A percentile compares a stretch with the other conserved stretches of the same genome.
These are phyloP conservation scores for Diversispora eburnea DNA, from an alignment of 192 early-diverging fungal genomes.

Conservation along the genomic window DNA sequence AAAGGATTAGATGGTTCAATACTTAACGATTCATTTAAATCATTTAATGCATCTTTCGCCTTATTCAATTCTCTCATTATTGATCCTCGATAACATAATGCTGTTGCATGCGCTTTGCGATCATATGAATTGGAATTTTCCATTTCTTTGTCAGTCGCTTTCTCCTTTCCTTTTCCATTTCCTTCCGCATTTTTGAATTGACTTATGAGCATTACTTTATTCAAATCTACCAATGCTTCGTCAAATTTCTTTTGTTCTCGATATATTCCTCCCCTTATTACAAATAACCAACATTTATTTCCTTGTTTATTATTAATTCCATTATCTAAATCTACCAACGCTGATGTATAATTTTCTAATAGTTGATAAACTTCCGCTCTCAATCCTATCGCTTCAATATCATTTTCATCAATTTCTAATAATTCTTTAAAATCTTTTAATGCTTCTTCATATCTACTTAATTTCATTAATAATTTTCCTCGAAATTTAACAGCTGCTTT, in stretches of 20 bases:
- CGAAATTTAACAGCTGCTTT: not conserved
- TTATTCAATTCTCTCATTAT: not conserved
- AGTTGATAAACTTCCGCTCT: not conserved
- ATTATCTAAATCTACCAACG: not conserved
- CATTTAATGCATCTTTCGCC: not conserved
- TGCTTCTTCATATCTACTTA: slow-evolving; percentile 14
- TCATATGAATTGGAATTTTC: not conserved
- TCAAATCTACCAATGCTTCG: slow-evolving; percentile 2
- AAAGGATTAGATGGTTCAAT: slow-evolving; percentile 13
- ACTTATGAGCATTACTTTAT: not conserved
- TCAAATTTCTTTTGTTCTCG: not conserved
- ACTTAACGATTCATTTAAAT: slow-evolving; percentile 9
- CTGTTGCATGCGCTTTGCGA: not conserved
- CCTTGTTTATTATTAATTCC: not conserved
- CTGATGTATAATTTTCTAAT: not conserved
- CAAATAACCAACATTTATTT: slow-evolving; percentile 6
- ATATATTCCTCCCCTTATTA: slow-evolving; percentile 2
- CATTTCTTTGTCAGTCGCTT: too few relatives aligned
- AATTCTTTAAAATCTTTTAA: not conserved
- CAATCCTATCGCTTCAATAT: not conserved
- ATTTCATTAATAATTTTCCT: slow-evolving; percentile 2
- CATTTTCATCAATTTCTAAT: not conserved
- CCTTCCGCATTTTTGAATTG: not conserved
- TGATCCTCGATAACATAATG: slow-evolving; percentile 2
- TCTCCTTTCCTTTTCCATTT: not conserved